A percentile compares a stretch with the other conserved stretches of the same genome.
These are phyloP conservation scores for Entomortierella beljakovae DNA, from an alignment of 192 early-diverging fungal species.

Conservation along the genomic window DNA sequence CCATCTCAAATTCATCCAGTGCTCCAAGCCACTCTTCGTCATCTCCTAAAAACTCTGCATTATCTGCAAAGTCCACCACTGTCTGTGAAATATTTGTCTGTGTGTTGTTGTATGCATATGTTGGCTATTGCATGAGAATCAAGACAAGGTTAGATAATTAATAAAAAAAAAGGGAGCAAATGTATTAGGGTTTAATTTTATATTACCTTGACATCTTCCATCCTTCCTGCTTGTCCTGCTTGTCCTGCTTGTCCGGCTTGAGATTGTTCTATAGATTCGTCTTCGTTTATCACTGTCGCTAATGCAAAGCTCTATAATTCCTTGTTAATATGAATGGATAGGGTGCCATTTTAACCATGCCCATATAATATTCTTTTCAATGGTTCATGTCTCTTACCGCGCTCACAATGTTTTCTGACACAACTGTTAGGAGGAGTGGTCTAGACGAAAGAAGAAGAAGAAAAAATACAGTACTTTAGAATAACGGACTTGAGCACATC, in stretches of 20 bases:
- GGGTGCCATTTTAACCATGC: neutral
- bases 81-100: neutral
- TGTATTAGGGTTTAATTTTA: too few relatives aligned
- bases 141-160: neutral
- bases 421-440: slow-evolving; percentile 18
- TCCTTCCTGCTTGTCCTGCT: neutral
- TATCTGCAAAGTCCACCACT: slow-evolving; percentile 28
- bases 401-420: slow-evolving; percentile 28
- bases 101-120: neutral
- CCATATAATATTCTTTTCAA: neutral
- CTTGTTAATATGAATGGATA: neutral
- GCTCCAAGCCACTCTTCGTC: slow-evolving; percentile 31
- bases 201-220: too few relatives aligned
- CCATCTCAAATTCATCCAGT: slow-evolving; percentile 40
- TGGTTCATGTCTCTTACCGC: slow-evolving; percentile 16
- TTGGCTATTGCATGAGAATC: neutral
- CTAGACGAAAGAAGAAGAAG: too few relatives aligned
- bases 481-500: too few relatives aligned
- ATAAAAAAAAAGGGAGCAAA: neutral
- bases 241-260: neutral
- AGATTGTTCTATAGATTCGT: neutral
- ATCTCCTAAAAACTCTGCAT: slow-evolving; percentile 33
- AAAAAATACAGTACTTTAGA: too few relatives aligned
- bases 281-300: slow-evolving; percentile 20
- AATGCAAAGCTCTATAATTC: slow-evolving; percentile 23